Evolutionary conservation across 192 early-diverging fungal genomes (phyloP).

Genomic region (Coemansia sp.): DNA sequence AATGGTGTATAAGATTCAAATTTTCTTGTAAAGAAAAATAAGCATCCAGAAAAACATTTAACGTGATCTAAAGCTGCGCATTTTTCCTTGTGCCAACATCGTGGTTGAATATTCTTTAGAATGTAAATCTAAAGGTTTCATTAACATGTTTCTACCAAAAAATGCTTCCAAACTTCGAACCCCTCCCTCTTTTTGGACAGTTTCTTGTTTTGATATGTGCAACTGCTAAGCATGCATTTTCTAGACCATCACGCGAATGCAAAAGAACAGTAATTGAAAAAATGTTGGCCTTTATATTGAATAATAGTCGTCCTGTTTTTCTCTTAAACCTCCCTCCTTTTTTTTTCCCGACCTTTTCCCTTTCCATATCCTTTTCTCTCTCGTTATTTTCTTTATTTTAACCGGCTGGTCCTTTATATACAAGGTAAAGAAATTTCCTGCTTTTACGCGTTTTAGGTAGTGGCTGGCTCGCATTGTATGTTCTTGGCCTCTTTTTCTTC

Average conservation of each 20-base stretch:
- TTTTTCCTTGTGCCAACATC: neutral
- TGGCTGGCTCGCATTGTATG: neutral
- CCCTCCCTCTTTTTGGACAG: neutral
- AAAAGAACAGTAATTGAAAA: no score
- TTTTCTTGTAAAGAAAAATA: no score
- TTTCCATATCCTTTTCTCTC: slow-evolving; percentile 4
- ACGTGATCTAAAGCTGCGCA: neutral
- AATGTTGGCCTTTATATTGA: slow-evolving; percentile 4
- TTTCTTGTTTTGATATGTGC: slow-evolving; percentile 6
- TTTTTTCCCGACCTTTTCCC: slow-evolving; percentile 5
- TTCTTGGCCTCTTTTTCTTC: slow-evolving; percentile 1
- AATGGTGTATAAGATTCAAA: no score
- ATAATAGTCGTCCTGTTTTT: neutral
- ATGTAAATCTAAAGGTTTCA: no score
- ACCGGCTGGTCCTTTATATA: neutral
- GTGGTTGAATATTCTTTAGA: neutral
- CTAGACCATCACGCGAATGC: slow-evolving; percentile 5
- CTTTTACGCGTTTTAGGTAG: no score
- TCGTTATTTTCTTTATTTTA: neutral
- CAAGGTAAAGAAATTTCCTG: neutral
- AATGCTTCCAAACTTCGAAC: no score
- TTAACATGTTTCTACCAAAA: no score
- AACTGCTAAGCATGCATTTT: slow-evolving; percentile 5
- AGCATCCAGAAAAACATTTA: no score
- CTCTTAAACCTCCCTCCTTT: slow-evolving; percentile 1